Conservation (phyloP, 2,329 filamentous ascomycete genomes). For the Epichloe aotearoae region DNA sequence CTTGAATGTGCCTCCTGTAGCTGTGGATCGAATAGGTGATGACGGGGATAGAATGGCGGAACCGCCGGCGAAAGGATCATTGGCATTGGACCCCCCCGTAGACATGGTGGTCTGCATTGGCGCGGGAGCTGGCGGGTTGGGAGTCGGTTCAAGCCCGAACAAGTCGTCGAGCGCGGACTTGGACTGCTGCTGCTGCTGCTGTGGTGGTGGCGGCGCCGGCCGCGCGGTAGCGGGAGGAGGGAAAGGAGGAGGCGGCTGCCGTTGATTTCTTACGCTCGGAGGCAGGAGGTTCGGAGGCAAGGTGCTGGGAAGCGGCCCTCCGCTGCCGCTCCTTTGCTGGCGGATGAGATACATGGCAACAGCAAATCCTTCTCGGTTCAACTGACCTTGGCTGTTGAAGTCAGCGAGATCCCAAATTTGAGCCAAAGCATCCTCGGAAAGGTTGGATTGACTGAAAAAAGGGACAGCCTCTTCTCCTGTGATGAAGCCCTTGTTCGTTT, state of each 20-base stretch:
- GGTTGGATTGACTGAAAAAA: constrained; percentile 90
- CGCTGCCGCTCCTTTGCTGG: constrained; percentile 64
- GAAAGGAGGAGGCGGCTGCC: constrained; percentile 1
- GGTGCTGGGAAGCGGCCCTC: constrained; percentile 53
- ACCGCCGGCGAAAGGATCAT: constrained; percentile 49
- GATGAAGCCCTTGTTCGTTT: constrained; percentile 65
- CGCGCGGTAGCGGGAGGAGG: constrained; percentile 35
- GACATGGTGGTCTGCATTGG: constrained; percentile 50
- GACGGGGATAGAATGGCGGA: constrained; percentile 32
- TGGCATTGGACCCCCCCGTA: constrained; percentile 62
- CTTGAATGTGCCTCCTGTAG: constrained; percentile 52
- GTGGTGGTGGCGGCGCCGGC: constrained; percentile 30
- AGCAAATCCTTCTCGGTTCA: constrained; percentile 84
- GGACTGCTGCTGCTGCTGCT: constrained; percentile 27
- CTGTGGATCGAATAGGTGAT: constrained; percentile 39
- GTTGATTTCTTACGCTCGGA: constrained; percentile 63
- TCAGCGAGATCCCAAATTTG: constrained; percentile 97
- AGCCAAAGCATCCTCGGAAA: constrained; percentile 78
- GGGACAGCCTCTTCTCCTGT: constrained; percentile 88
- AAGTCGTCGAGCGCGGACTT: constrained; percentile 87
- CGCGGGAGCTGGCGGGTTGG: constrained; percentile 35
- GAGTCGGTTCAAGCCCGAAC: constrained; percentile 65
- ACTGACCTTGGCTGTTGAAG: constrained; percentile 75
- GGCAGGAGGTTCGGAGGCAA: constrained; percentile 74
- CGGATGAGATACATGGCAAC: constrained; percentile 96